Evolutionary conservation across 768 basidiomycete species (phyloP).

Genomic region (Tylopilus sp.): DNA sequence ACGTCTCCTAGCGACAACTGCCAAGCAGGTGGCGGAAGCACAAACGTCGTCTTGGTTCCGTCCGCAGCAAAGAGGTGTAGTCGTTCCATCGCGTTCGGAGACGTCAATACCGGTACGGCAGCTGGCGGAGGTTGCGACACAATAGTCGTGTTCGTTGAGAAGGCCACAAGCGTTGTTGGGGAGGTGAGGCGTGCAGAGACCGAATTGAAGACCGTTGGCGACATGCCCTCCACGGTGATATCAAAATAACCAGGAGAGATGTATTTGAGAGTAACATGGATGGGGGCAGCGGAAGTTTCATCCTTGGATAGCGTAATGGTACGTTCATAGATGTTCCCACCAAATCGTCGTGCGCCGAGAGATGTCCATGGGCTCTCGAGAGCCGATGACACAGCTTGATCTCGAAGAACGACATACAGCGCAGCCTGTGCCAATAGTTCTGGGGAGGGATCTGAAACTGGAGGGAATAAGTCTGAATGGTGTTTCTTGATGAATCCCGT

Average conservation of each 20-base stretch:
- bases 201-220: conserved; percentile 39
- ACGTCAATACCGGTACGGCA: conserved; percentile 49
- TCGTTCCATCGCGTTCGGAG: conserved; percentile 61
- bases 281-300: conserved; percentile 34
- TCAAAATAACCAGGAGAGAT: conserved; percentile 47
- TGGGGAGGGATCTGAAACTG: conserved; percentile 51
- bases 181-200: conserved; percentile 57
- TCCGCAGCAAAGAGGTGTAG: conserved; percentile 66
- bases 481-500: conserved; percentile 96
- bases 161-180: conserved; percentile 49
- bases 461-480: conserved; percentile 75
- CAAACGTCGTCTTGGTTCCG: conserved; percentile 61
- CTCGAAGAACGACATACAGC: conserved; percentile 68
- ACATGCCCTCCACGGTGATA: conserved; percentile 40
- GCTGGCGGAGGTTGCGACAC: conserved; percentile 65
- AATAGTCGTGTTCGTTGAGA: conserved; percentile 58
- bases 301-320: conserved; percentile 61
- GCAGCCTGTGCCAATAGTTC: conserved; percentile 76
- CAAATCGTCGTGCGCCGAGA: conserved; percentile 73
- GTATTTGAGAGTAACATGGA: conserved; percentile 41
- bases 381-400: conserved; percentile 36
- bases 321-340: conserved; percentile 65
- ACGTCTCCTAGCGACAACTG: conserved; percentile 59
- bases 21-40: conserved; percentile 71
- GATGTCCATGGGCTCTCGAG: conserved; percentile 63